phyloP scores from a whole-genome alignment of 164 flowering plant species.

The Liriodendron chinense region DNA sequence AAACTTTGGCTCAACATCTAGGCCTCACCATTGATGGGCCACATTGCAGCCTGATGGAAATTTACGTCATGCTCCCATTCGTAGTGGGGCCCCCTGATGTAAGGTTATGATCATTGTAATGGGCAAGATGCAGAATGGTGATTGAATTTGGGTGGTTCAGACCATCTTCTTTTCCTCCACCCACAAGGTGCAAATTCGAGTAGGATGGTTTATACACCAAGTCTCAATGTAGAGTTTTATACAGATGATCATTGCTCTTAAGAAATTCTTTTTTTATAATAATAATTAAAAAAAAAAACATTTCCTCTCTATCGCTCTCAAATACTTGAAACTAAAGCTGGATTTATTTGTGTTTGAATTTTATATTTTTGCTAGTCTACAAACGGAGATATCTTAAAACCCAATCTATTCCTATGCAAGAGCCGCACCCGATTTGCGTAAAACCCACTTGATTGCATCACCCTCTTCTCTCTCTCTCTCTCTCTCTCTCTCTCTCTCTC shows the following conservation, averaged over 20 bases:
- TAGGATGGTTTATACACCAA: constrained; percentile 3
- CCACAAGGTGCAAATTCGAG: not conserved
- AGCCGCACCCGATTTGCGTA: constrained; percentile 65
- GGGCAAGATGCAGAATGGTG: not conserved
- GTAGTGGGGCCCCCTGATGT: not conserved
- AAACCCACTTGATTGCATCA: constrained; percentile 76
- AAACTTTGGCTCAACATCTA: too few relatives aligned
- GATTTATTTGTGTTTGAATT: not conserved
- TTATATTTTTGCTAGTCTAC: not conserved
- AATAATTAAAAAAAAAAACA: not conserved
- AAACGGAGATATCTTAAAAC: constrained; percentile 51
- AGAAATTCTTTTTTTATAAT: not conserved
- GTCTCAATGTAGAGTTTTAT: not conserved
- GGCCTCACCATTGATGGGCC: too few relatives aligned
- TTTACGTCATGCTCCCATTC: not conserved
- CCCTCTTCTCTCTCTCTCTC: constrained; percentile 27
- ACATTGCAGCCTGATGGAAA: too few relatives aligned
- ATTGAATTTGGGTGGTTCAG: not conserved
- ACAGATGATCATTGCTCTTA: not conserved
- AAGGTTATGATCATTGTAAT: not conserved
- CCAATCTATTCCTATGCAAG: constrained; percentile 54
- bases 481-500: constrained; percentile 17
- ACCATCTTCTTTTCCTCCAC: not conserved
- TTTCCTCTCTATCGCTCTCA: not conserved
- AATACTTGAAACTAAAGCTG: constrained; percentile 8